These are phyloP conservation scores for Solanum appendiculatum DNA, from an alignment of 257 asterid genomes.

Conservation along the genomic window DNA sequence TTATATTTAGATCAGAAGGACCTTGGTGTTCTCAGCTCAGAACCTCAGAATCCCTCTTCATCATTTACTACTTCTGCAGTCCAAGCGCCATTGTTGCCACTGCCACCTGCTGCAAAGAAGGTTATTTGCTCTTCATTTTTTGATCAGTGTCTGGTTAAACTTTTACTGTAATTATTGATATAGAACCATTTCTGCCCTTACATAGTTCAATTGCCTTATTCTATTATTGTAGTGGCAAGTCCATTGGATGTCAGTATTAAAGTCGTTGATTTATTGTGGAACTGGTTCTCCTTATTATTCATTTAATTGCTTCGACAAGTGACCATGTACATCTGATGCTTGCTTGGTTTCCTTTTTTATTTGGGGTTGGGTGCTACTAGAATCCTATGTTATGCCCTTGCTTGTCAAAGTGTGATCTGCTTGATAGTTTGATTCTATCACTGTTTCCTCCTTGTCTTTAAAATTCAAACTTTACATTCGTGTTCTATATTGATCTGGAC, in stretches of 20 bases:
- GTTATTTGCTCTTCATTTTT: conserved; percentile 14
- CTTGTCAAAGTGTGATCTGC: not conserved
- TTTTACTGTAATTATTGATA: not conserved
- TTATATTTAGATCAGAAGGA: conserved; percentile 30
- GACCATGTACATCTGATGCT: not conserved
- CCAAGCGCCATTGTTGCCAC: conserved; percentile 52
- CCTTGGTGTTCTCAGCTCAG: conserved; percentile 15
- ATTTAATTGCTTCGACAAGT: not conserved
- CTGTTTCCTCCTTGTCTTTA: not conserved
- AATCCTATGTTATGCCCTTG: not conserved
- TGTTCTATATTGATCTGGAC: not conserved
- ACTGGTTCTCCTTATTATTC: not conserved
- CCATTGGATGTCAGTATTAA: not conserved
- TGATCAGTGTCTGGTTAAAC: not conserved
- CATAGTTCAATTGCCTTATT: not conserved
- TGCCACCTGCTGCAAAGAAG: conserved; percentile 53
- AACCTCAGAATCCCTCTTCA: conserved; percentile 20
- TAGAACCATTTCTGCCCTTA: not conserved
- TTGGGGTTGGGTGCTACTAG: not conserved
- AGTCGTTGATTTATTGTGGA: not conserved
- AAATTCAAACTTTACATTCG: not conserved
- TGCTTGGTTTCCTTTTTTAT: not conserved
- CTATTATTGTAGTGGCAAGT: not conserved
- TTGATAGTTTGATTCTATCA: not conserved
- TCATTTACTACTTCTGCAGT: conserved; percentile 21